Evolutionary conservation across 2,329 filamentous ascomycete genomes (phyloP).

Genomic region (Chaetothyriales sp.): DNA sequence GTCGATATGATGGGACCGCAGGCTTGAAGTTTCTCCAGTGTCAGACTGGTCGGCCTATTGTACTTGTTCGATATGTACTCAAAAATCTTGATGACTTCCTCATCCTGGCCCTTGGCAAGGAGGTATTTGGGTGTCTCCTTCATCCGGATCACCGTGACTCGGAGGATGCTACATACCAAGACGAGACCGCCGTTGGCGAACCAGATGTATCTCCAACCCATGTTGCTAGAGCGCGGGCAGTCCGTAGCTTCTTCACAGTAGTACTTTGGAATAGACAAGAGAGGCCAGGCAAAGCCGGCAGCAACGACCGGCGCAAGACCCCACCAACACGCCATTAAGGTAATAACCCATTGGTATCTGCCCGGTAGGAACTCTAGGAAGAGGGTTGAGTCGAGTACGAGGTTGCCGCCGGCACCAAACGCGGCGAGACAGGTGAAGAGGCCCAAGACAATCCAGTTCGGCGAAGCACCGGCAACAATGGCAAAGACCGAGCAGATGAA

Average conservation of each 20-base stretch:
- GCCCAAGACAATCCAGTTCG: constrained; percentile 36
- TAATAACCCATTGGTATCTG: constrained; percentile 47
- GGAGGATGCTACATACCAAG: constrained; percentile 54
- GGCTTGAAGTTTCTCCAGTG: constrained; percentile 34
- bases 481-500: constrained; percentile 49
- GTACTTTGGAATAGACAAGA: constrained; percentile 10
- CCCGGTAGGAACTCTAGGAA: constrained; percentile 46
- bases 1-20: constrained; percentile 26
- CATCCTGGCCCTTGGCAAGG: constrained; percentile 58
- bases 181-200: constrained; percentile 56
- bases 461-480: constrained; percentile 52
- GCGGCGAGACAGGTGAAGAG: constrained; percentile 13
- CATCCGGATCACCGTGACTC: constrained; percentile 56
- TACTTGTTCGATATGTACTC: constrained; percentile 42
- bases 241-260: constrained; percentile 22
- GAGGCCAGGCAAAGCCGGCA: constrained; percentile 15
- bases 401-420: constrained; percentile 24
- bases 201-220: constrained; percentile 61
- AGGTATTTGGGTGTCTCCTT: constrained; percentile 65
- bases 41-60: constrained; percentile 39
- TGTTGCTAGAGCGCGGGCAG: constrained; percentile 40
- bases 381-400: constrained; percentile 30
- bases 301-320: constrained; percentile 17
- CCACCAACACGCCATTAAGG: constrained; percentile 25
- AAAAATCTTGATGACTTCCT: constrained; percentile 54